Evolutionary conservation across 1,284 basidiomycete species (phyloP), one percentile per base, ranked within the genome.

Genomic region (Trichosporon ovoides): DNA sequence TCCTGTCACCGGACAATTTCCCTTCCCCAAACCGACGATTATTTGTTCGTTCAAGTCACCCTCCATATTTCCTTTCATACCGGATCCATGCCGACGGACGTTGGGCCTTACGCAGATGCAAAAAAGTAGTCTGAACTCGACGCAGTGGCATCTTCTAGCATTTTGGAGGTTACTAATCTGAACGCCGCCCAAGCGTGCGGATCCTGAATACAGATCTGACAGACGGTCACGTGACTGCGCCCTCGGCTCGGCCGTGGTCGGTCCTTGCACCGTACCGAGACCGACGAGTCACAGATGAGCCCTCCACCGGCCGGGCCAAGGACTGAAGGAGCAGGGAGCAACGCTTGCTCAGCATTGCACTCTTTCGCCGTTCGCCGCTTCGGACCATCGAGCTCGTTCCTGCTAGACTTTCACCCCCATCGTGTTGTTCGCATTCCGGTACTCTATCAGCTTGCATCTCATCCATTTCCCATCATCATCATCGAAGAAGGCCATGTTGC

Each of bases 401-500:
- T 28, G 43, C 43, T 4, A 28, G n/a, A 24, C n/a, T 14, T n/a
- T 31, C 22, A 48, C 28, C 16, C n/a, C 22, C 43, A 28, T 48
- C 22, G 38, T 43, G 20, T 19, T 48, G 43, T 48, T 48, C 43
- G 22, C 43, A 48, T 48, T 28, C 43, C 22, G 43, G 14, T 18
- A 2, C 12, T 31, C 43, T 18, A n/a, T 24, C 24, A 10, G 43
- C 14, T 31, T n/a, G 43, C 43, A 53, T 38, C 13, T 20, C 40
- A 57, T 20, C 51, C 11, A 28, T 48, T 50, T 19, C 31, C 5
- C 43, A 34, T 38, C 7, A 5, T 18, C 24, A 11, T 13, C 22
- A 7, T n/a, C n/a, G 22, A 35, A 38, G 37, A 3, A 19, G 43
- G 43, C 43, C 43, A 71, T 71, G 69, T 48, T 71, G 20, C 69